Percentiles rank a stretch among this genome's conserved stretches.
Evolutionary conservation across 2,329 filamentous ascomycete species (phyloP).

Genomic region (Neofusicoccum cordaticola): DNA sequence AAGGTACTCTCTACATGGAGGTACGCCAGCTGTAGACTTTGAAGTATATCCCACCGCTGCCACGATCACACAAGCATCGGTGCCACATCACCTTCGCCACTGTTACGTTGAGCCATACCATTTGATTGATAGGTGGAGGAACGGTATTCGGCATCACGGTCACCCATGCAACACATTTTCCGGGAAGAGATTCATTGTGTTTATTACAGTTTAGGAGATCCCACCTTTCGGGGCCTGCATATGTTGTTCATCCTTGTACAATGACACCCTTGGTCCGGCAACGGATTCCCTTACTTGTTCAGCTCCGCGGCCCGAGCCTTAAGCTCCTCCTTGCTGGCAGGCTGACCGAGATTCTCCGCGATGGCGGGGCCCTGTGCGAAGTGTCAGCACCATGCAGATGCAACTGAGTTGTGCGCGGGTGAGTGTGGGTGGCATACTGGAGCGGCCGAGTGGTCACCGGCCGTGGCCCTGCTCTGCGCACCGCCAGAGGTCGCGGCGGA

Average conservation of each 20-base stretch:
- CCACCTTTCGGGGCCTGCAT: not conserved
- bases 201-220: not conserved
- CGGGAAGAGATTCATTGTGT: no score
- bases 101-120: no score
- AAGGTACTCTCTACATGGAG: no score
- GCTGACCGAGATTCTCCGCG: conserved; percentile 44
- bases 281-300: conserved; percentile 41
- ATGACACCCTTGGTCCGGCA: not conserved
- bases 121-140: no score
- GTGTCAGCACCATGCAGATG: not conserved
- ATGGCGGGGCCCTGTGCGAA: conserved; percentile 42
- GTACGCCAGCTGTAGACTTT: no score
- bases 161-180: no score
- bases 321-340: conserved; percentile 48
- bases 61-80: no score
- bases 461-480: conserved; percentile 26
- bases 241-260: not conserved
- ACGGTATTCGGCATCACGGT: no score
- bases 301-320: conserved; percentile 50
- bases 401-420: no score
- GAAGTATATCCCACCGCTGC: no score
- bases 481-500: conserved; percentile 33
- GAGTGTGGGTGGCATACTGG: conserved; percentile 29
- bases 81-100: no score
- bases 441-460: conserved; percentile 40